Evolutionary conservation across 345 rosid species (phyloP).

Genomic region (Raphanus sativus): DNA sequence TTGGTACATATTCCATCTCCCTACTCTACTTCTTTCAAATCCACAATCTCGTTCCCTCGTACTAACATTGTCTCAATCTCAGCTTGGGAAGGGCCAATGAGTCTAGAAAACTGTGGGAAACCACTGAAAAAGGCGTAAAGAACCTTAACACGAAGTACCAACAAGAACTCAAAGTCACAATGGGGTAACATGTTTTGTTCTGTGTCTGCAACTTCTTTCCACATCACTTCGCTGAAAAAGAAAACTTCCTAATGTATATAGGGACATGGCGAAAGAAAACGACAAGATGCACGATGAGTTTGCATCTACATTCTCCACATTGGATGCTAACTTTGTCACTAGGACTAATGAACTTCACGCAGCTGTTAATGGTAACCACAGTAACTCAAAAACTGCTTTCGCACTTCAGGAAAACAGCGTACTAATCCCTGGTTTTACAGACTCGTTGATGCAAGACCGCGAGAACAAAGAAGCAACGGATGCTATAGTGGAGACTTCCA

Average conservation of each 20-base stretch:
- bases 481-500: conserved; percentile 48
- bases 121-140: conserved; percentile 40
- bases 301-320: conserved; percentile 46
- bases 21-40: background rate
- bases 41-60: background rate
- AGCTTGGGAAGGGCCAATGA: conserved; percentile 52
- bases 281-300: conserved; percentile 46
- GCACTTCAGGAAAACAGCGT: too few relatives aligned
- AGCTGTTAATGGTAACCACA: conserved; percentile 56
- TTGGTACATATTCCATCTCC: conserved; percentile 46
- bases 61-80: conserved; percentile 25
- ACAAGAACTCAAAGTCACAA: conserved; percentile 28
- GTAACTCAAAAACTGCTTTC: too few relatives aligned
- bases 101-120: conserved; percentile 60
- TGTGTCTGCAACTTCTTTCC: conserved; percentile 33
- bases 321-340: conserved; percentile 47
- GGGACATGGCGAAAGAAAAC: conserved; percentile 48
- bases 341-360: conserved; percentile 43
- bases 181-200: conserved; percentile 20
- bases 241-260: conserved; percentile 30
- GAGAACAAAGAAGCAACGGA: conserved; percentile 59
- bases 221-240: background rate
- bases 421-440: conserved; percentile 39
- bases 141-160: conserved; percentile 39
- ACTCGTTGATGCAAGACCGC: conserved; percentile 53